Evolutionary conservation across 257 asterid species (phyloP), one percentile per base, ranked within the genome.

Genomic region (Rhazya stricta): DNA sequence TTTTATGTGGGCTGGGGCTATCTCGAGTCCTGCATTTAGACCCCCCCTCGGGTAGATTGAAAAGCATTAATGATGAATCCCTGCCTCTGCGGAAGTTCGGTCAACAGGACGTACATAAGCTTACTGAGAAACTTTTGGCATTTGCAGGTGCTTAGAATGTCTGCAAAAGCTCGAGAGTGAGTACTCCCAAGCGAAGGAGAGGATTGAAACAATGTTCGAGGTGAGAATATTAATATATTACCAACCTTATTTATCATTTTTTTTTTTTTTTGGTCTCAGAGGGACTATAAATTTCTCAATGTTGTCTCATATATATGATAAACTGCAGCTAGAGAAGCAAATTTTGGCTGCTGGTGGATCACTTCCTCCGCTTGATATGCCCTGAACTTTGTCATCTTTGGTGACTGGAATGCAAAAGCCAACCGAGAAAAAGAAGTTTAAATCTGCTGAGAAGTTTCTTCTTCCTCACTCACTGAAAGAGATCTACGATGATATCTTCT

Each of bases 181-280:
- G 81, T 91, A 85, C 81, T 66, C 46, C 71, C 79, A 82, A n/a
- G 91, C 89, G 83, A 92, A 85, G 86, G 85, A 77, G 88, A 89
- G 88, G 87, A 85, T 91, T 72, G 94, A 92, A 73, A 77, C 89
- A 69, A 79, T 92, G 87, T 86, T 91, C 76, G 81, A 90, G 91
- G 98, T 88, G 81, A 72, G 82, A 69, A 63, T 39, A n/a, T n/a
- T n/a, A 1, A 12, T n/a, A 5, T 15, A 70, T 18, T 37, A 23
- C 27, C 25, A 53, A 41, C 6, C n/a, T 23, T 21, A 2, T 56
- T 29, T 23, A 34, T 43, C n/a, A n/a, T 15, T 11, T 7, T 54
- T 76, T 43, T n/a, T n/a, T n/a, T n/a, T n/a, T n/a, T n/a, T n/a
- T n/a, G n/a, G 30, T 12, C 1, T 9, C 0, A 37, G 3, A 12